A percentile compares a stretch with the other conserved stretches of the same genome.
These are phyloP conservation scores for Quercus tomentella DNA, from an alignment of 331 rosid genomes.

Conservation along the genomic window DNA sequence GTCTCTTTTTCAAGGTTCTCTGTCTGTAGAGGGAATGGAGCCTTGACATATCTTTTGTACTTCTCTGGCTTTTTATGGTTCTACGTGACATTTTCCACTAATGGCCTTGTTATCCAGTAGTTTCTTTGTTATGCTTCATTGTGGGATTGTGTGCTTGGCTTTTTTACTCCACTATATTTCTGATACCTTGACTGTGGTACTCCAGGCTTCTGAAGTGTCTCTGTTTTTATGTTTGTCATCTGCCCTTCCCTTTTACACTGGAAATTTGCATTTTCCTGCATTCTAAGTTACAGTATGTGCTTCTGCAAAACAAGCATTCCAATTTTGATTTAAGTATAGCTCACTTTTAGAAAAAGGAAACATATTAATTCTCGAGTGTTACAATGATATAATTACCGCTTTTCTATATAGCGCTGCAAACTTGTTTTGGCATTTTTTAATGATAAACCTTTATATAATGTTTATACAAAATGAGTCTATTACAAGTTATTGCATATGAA, in stretches of 20 bases:
- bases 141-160: background rate
- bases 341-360: background rate
- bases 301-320: background rate
- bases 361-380: background rate
- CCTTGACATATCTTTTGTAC: background rate
- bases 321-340: background rate
- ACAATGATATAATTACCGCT: background rate
- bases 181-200: background rate
- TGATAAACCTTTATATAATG: background rate
- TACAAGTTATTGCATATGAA: conserved; percentile 38
- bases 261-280: background rate
- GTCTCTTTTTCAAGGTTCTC: background rate
- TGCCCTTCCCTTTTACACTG: background rate
- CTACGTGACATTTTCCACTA: background rate
- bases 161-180: background rate
- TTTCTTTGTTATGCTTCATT: background rate
- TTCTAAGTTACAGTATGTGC: background rate
- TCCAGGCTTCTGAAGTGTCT: background rate
- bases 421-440: background rate
- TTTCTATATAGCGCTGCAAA: background rate
- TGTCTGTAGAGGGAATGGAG: background rate
- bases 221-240: background rate
- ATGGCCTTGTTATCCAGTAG: background rate
- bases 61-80: background rate
- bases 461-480: background rate